Evolutionary conservation across 352 stramenopile genomes (phyloP).

Genomic region (Globisporangium spiculum): DNA sequence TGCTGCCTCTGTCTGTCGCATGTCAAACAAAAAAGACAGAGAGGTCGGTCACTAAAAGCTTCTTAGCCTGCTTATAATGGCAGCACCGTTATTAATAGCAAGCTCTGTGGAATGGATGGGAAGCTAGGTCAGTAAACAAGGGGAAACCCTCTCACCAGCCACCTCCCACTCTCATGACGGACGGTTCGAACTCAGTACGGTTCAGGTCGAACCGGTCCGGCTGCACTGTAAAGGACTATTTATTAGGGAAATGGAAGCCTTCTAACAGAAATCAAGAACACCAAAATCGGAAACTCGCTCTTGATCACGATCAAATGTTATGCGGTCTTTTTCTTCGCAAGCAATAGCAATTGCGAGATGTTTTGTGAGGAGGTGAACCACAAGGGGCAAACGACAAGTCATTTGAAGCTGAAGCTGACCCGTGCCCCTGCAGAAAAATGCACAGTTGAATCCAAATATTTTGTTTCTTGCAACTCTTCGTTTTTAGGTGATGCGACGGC

Average conservation of each 20-base stretch:
- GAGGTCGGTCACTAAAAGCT: background rate
- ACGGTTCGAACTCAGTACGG: background rate
- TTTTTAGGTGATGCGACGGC: background rate
- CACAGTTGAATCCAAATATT: background rate
- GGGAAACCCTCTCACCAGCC: background rate
- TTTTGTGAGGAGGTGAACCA: no score
- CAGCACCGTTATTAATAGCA: background rate
- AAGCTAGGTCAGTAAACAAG: background rate
- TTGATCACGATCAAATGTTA: no score
- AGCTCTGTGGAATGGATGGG: background rate
- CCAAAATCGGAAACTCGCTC: no score
- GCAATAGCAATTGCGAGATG: no score
- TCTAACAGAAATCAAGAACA: no score
- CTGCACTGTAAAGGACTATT: background rate
- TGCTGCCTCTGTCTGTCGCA: background rate
- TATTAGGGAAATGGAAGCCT: no score
- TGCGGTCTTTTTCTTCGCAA: no score
- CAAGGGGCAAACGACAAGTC: no score
- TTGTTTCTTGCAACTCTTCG: background rate
- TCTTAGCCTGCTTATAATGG: background rate
- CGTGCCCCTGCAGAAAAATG: no score
- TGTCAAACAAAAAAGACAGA: background rate
- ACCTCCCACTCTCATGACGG: conserved; percentile 1
- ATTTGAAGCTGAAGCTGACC: no score
- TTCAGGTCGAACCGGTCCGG: background rate